Conservation (phyloP, 106 monocot genomes). For the Amphibolis antarctica region DNA sequence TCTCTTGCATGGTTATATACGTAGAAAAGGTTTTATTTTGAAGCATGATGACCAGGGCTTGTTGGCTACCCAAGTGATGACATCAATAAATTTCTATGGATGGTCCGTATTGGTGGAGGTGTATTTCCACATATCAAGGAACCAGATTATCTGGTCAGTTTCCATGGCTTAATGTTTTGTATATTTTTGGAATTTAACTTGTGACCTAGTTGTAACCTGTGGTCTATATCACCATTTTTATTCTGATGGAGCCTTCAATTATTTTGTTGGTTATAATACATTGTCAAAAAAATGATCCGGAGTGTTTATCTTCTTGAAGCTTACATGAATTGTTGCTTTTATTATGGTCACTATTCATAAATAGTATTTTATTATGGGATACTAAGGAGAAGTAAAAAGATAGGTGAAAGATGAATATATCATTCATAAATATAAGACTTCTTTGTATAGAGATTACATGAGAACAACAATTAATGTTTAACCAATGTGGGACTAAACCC, state of each 20-base stretch:
- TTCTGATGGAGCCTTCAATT: background rate
- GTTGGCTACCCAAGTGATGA: constrained; percentile 99
- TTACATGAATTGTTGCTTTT: no score
- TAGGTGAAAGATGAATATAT: no score
- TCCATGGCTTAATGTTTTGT: background rate
- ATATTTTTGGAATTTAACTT: background rate
- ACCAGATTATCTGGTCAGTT: constrained; percentile 96
- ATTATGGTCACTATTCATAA: no score
- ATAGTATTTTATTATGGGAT: no score
- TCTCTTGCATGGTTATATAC: background rate
- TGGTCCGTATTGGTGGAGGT: constrained; percentile 99
- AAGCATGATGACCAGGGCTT: constrained; percentile 41
- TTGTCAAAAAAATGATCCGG: no score
- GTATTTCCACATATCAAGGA: constrained; percentile 99
- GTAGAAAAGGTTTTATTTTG: background rate
- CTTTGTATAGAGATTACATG: no score
- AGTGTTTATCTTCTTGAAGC: no score
- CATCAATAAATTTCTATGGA: constrained; percentile 98
- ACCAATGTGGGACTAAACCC: no score
- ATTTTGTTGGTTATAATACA: background rate
- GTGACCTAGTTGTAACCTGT: background rate
- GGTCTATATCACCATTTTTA: background rate
- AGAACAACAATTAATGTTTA: no score
- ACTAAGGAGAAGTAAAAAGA: no score
- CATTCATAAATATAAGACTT: no score